Evolutionary conservation across 176 grass and related monocot genomes (phyloP).

Genomic region (Pharus latifolius): DNA sequence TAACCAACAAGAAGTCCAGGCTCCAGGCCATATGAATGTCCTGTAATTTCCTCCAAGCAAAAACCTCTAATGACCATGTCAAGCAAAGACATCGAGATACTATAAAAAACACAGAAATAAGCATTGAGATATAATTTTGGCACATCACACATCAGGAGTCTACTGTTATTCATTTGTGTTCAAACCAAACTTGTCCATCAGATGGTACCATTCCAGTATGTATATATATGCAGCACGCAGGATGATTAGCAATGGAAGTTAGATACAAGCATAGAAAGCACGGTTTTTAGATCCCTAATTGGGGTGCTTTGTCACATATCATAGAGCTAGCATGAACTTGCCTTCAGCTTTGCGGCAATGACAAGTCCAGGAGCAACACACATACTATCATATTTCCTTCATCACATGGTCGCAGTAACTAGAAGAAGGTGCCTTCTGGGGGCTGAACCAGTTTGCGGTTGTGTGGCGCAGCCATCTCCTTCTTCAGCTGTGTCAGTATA

Average conservation of each 20-base stretch:
- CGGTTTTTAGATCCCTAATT: too few relatives aligned
- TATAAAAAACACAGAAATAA: too few relatives aligned
- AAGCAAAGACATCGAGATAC: too few relatives aligned
- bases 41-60: too few relatives aligned
- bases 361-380: not conserved
- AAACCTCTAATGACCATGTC: too few relatives aligned
- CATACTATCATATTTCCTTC: not conserved
- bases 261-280: not conserved
- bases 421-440: slow-evolving; percentile 33
- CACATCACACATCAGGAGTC: not conserved
- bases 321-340: not conserved
- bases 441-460: slow-evolving; percentile 39
- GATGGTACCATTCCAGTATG: too few relatives aligned
- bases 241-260: not conserved
- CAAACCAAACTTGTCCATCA: not conserved
- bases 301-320: too few relatives aligned
- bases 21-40: too few relatives aligned
- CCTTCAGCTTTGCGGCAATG: not conserved
- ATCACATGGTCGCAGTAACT: not conserved
- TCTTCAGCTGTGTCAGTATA: slow-evolving; percentile 36
- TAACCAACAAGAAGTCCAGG: too few relatives aligned
- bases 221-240: not conserved
- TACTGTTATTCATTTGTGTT: not conserved
- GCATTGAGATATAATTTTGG: too few relatives aligned
- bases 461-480: slow-evolving; percentile 39